Evolutionary conservation across 495 filamentous ascomycete species (phyloP), one percentile per base, ranked within the genome.

Genomic region (Xylaria bambusicola): DNA sequence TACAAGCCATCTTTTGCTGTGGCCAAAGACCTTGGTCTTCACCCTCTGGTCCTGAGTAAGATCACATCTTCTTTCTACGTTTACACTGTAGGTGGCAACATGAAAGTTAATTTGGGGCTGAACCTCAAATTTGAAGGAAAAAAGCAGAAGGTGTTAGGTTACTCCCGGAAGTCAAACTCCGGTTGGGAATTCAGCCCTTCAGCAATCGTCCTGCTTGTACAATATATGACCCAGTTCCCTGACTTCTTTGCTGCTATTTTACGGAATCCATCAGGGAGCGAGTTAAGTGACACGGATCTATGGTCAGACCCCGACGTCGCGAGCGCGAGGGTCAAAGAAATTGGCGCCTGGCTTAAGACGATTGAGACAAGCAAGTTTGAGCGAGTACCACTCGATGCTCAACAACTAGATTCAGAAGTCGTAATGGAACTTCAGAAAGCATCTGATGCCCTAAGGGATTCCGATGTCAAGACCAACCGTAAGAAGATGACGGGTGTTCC

Each of bases 101-200:
- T 88, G 45, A 80, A 84, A 35, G 82, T 95, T 40, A 98, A 99
- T 65, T 77, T 99, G 13, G 95, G 95, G 8, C 79, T 99, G 40
- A 99, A 98, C 68, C 78, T 99, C 58, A 99, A 99, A 69, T 98
- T 98, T 56, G 93, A 99, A 71, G 88, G 87, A 0, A 91, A 87
- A 73, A 95, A 97, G 74, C 84, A 91, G 55, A 99, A 99, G 73
- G 95, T 99, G 5, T 80, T 98, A 15, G 95, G 95, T 5, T 99
- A 97, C 70, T 96, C 93, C 17, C 91, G 92, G 59, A 89, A 90
- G 48, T 85, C 85, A 17, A 79, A 84, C 12, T 86, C 81, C 13
- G 95, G 95, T 8, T 99, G 95, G 95, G 95, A 98, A 73, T 98
- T 94, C 68, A 96, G 91, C 66, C 80, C 83, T 53, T 91, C 93